phyloP scores from a whole-genome alignment of 2,329 filamentous ascomycete genomes.

The Piedraia hortae region DNA sequence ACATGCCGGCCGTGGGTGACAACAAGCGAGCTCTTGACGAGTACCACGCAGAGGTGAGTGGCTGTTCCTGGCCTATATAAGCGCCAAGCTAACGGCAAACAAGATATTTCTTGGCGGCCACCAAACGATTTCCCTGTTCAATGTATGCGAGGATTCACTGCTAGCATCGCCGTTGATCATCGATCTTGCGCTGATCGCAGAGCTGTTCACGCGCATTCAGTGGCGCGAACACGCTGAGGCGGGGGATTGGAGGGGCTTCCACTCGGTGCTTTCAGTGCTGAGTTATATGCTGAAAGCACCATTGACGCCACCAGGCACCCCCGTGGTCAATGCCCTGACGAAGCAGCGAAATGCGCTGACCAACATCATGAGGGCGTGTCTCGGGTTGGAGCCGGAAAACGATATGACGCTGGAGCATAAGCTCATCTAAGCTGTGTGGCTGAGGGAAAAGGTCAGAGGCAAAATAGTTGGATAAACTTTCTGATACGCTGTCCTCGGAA shows the following conservation, averaged over 20 bases:
- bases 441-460: background rate
- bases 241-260: constrained; percentile 83
- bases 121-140: constrained; percentile 95
- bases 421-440: constrained; percentile 38
- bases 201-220: constrained; percentile 96
- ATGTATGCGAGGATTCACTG: constrained; percentile 95
- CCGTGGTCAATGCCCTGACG: constrained; percentile 78
- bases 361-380: constrained; percentile 96
- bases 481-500: too few relatives aligned
- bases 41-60: constrained; percentile 60
- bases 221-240: constrained; percentile 38
- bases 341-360: constrained; percentile 88
- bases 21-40: constrained; percentile 97
- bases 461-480: background rate
- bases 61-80: background rate
- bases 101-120: constrained; percentile 89
- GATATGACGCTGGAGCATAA: constrained; percentile 99
- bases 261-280: constrained; percentile 84
- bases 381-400: constrained; percentile 86
- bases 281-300: constrained; percentile 98
- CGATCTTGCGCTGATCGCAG: constrained; percentile 70
- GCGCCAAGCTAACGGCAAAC: background rate
- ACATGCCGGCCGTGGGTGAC: constrained; percentile 96
- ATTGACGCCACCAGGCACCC: constrained; percentile 75
- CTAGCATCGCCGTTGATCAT: constrained; percentile 92